Percentiles rank a stretch among this genome's conserved stretches.
Evolutionary conservation across 23 red algal genomes (phyloP).

Genomic region (Agarophyton chilense): DNA sequence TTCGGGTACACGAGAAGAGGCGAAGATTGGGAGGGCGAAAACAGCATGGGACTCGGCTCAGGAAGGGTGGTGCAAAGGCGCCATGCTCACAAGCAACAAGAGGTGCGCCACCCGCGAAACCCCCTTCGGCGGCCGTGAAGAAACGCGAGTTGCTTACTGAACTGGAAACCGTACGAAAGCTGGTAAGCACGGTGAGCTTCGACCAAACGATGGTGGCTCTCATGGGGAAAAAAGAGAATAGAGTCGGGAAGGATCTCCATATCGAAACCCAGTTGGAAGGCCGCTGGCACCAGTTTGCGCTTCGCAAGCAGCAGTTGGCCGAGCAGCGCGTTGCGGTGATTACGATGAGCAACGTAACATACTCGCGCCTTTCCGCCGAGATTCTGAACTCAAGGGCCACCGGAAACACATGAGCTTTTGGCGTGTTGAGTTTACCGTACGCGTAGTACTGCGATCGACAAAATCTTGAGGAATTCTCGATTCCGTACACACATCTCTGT

Average conservation of each 20-base stretch:
- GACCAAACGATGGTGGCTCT: background rate
- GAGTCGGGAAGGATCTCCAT: background rate
- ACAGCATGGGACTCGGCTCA: background rate
- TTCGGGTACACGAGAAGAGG: conserved; percentile 16
- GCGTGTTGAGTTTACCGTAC: no score
- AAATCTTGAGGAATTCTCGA: no score
- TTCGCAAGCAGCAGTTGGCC: background rate
- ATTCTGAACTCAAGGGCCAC: no score
- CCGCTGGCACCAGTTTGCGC: background rate
- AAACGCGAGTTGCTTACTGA: background rate
- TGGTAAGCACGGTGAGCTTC: background rate
- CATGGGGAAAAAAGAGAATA: no score
- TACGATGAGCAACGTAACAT: no score
- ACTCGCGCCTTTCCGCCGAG: no score
- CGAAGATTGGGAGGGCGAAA: background rate
- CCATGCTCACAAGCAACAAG: background rate
- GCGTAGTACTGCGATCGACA: no score
- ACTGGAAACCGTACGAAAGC: background rate
- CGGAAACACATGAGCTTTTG: no score
- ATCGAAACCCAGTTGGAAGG: background rate
- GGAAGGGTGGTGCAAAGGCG: background rate
- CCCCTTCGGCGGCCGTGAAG: background rate
- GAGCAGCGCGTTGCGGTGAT: no score
- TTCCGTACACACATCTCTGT: no score
- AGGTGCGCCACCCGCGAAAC: background rate